Base-by-base conservation (phyloP, 2,329 filamentous ascomycete species). In the Westerdykella sp. region DNA sequence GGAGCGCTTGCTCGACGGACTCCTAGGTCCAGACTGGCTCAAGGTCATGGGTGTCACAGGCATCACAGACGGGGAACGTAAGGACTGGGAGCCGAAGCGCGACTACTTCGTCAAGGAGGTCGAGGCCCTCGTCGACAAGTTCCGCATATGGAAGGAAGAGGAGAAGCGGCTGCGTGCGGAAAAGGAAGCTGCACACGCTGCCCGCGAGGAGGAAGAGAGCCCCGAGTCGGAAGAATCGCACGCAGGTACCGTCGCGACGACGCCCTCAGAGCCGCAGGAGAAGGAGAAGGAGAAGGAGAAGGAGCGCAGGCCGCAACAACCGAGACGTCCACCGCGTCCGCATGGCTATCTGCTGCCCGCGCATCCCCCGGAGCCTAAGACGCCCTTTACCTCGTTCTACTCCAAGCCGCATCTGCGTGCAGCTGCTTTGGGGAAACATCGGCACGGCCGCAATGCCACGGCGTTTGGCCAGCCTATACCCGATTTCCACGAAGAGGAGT, bases 21-120 rank as follows among this genome's bases (percentile, higher is more conserved):
- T 98, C 1, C 85, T 88, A 62, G 87, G 91, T 2, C 87, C 86
- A 45, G 93, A 97, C 66, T 98, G 93, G 93, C 74, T 96, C 44
- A 83, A 86, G 48, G 79, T 90, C 4, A 89, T 98, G 81, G 93
- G 91, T 21, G 84, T 97, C 28, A 91, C 82, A 50, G 87, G 78
- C 31, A 71, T 94, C 31, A 94, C 88, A 0, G 90, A 96, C 59
- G 81, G 81, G 16, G 87, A 87, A 59, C 91, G 87, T 68, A 93
- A 85, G 65, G 79, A 84, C 23, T 96, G 88, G 66, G 88, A 95
- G 66, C 82, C 85, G 2, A 93, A 93, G 48, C 80, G 93, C 22
- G 77, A 83, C 47, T 83, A 91, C 63, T 95, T 96, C 62, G 84
- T 96, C 55, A 78, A 76, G 44, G 88, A 94, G 47, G 90, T 94